These are phyloP conservation scores for Brachypodium distachyon DNA, from an alignment of 202 grass and related monocot species.

Conservation along the genomic window DNA sequence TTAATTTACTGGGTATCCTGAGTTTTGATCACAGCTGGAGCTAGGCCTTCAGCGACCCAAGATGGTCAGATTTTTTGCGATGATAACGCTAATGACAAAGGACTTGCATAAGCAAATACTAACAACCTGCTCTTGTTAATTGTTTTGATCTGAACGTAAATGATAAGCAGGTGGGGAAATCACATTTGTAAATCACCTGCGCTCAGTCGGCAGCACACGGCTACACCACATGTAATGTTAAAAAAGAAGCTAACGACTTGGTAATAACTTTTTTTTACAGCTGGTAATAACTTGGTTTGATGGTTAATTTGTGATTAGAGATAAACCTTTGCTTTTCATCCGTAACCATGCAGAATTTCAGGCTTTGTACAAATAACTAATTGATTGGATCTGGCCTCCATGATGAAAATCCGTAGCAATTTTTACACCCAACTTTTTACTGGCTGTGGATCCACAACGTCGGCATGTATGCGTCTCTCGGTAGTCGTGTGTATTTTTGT, in stretches of 20 bases:
- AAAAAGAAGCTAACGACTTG: too few species aligned
- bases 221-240: not conserved
- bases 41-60: not conserved
- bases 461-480: too few species aligned
- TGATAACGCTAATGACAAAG: constrained; percentile 8
- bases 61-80: constrained; percentile 33
- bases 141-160: not conserved
- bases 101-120: not conserved
- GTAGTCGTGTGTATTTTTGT: too few species aligned
- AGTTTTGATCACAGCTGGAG: not conserved
- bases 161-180: not conserved
- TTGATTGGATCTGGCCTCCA: too few species aligned
- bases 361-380: not conserved
- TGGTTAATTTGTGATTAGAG: not conserved
- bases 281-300: too few species aligned
- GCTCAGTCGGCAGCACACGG: too few species aligned
- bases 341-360: too few species aligned
- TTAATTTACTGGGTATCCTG: constrained; percentile 11
- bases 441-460: too few species aligned
- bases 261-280: too few species aligned
- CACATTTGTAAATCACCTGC: not conserved
- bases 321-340: not conserved
- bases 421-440: too few species aligned
- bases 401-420: too few species aligned
- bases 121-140: not conserved